phyloP scores from a whole-genome alignment of 2,329 filamentous ascomycete genomes.

The Pseudonectria foliicola region DNA sequence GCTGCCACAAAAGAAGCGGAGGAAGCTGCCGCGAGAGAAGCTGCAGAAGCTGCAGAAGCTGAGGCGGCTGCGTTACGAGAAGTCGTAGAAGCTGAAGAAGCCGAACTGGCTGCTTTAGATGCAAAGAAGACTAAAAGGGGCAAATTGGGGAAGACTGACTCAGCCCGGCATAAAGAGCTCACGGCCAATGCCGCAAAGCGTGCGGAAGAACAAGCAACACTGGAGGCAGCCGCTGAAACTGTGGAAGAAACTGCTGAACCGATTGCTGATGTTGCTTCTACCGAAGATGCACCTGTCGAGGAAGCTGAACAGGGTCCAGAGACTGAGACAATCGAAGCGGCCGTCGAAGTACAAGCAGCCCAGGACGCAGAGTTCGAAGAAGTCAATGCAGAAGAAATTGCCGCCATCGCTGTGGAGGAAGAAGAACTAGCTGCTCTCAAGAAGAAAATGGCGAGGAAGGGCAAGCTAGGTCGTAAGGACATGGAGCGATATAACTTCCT shows the following conservation, averaged over 20 bases:
- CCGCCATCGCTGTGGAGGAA: slow-evolving; percentile 26
- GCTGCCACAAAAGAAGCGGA: slow-evolving; percentile 24
- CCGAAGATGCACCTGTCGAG: slow-evolving; percentile 5
- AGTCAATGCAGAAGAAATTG: slow-evolving; percentile 11
- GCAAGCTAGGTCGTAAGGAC: slow-evolving; percentile 17
- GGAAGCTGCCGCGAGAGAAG: not conserved
- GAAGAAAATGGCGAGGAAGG: slow-evolving; percentile 30
- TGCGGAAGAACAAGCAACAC: slow-evolving; percentile 22
- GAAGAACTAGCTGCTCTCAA: slow-evolving; percentile 34
- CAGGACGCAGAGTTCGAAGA: slow-evolving; percentile 24
- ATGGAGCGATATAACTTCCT: slow-evolving; percentile 12
- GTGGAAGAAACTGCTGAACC: slow-evolving; percentile 19
- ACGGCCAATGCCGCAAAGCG: slow-evolving; percentile 18
- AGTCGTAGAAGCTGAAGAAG: slow-evolving; percentile 18
- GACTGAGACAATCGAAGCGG: slow-evolving; percentile 25
- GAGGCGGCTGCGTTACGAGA: slow-evolving; percentile 9
- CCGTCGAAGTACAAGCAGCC: slow-evolving; percentile 13
- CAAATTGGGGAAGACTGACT: slow-evolving; percentile 18
- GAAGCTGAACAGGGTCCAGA: slow-evolving; percentile 17
- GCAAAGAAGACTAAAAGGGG: slow-evolving; percentile 31
- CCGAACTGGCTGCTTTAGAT: slow-evolving; percentile 30
- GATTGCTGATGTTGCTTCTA: slow-evolving; percentile 6
- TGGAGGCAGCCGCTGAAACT: slow-evolving; percentile 3
- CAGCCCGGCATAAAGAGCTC: slow-evolving; percentile 13
- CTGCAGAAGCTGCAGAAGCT: slow-evolving; percentile 10